phyloP scores from a whole-genome alignment of 2,329 filamentous ascomycete species.

The Colletotrichum sp. region DNA sequence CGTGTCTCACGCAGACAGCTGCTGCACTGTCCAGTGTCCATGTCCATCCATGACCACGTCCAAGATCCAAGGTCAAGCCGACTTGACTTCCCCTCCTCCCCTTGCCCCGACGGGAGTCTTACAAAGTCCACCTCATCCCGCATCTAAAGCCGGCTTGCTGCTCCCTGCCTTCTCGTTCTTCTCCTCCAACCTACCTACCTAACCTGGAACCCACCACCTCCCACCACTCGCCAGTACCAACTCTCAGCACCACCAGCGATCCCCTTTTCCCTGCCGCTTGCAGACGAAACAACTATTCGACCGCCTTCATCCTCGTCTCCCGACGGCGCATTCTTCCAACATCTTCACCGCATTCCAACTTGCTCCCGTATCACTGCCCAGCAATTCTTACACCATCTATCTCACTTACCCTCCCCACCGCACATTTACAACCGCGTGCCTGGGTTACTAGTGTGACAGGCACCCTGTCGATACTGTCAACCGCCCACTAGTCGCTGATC shows the following conservation, averaged over 20 bases:
- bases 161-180: neutral
- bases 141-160: conserved; percentile 4
- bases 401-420: neutral
- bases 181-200: neutral
- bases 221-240: neutral
- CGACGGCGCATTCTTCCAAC: neutral
- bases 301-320: neutral
- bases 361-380: neutral
- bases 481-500: conserved; percentile 16
- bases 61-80: neutral
- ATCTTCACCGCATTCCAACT: neutral
- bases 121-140: conserved; percentile 19
- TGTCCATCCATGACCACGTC: neutral
- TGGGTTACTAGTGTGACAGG: neutral
- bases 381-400: neutral
- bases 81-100: neutral
- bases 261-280: conserved; percentile 11
- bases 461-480: conserved; percentile 11
- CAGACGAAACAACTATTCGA: conserved; percentile 13
- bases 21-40: conserved; percentile 7
- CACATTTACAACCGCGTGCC: neutral
- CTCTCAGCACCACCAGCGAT: neutral
- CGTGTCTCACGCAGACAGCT: neutral
- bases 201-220: neutral
- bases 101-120: neutral